Percentiles rank a stretch among this genome's conserved stretches.
phyloP scores from a whole-genome alignment of 1,284 basidiomycete genomes.

The Thelephora terrestris region DNA sequence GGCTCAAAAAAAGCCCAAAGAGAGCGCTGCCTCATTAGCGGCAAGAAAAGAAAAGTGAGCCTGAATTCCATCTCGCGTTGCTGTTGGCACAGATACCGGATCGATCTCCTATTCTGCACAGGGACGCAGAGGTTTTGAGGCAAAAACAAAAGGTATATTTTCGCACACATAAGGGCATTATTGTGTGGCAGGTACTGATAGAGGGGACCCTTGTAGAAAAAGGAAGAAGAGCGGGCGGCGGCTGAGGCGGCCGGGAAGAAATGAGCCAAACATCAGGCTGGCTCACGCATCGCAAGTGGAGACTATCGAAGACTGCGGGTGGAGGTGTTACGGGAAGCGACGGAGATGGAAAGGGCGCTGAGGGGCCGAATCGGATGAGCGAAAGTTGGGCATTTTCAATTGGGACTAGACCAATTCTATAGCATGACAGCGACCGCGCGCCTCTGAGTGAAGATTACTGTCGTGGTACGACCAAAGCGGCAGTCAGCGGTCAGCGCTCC shows the following conservation, averaged over 20 bases:
- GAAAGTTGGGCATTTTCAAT: too few species aligned
- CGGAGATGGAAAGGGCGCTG: not conserved
- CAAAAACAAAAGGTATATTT: conserved; percentile 59
- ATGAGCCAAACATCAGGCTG: conserved; percentile 26
- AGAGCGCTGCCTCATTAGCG: conserved; percentile 47
- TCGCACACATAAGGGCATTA: not conserved
- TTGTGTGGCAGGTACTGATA: not conserved
- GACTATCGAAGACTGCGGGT: not conserved
- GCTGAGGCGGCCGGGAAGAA: conserved; percentile 27
- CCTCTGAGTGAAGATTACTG: too few species aligned
- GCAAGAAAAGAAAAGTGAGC: conserved; percentile 68
- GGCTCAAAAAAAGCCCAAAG: conserved; percentile 52
- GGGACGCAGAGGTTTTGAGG: conserved; percentile 62
- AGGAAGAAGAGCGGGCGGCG: conserved; percentile 44
- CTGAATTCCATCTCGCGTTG: not conserved
- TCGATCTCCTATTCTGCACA: conserved; percentile 19
- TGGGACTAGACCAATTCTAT: too few species aligned
- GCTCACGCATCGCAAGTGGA: conserved; percentile 9
- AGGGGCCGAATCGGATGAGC: not conserved
- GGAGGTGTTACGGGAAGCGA: not conserved
- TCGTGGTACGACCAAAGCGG: too few species aligned
- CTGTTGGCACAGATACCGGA: not conserved
- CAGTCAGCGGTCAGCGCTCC: too few species aligned
- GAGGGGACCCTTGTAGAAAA: conserved; percentile 36
- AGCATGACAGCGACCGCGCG: too few species aligned